Base-by-base conservation (phyloP, 495 filamentous ascomycete species). In the Daldinia grandis region DNA sequence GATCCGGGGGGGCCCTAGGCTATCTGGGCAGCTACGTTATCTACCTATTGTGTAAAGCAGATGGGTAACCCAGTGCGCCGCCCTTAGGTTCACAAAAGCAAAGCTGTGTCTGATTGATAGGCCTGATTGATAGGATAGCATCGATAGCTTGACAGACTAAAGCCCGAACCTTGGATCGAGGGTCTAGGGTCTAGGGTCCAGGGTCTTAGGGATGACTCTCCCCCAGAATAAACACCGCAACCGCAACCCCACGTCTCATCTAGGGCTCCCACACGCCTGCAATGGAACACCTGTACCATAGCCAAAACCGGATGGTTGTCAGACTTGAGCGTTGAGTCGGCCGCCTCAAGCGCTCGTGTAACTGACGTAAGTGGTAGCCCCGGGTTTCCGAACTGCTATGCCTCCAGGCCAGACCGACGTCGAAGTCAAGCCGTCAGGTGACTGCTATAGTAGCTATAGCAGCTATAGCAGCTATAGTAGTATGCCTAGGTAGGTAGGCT, bases 211-310 rank as follows among this genome's bases (percentile, higher is more conserved):
- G 44, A 68, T 50, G 54, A 60, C 47, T 50, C 50, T 30, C 31
- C 47, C 15, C 69, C 44, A 59, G 54, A 53, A 67, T 64, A 68
- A 73, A 68, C 65, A 68, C 38, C 70, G 57, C 57, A 68, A 68
- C 49, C 70, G 65, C 57, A 68, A 64, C 60, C 64, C 64, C 69
- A 72, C 64, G 69, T 40, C 19, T 64, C 42, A 55, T 56, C 25
- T 56, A 35, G 30, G 53, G 30, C 28, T 31, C 53, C 53, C 30
- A 56, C 53, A 56, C 17, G 28, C 53, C 28, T 56, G 53, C 53
- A 30, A 56, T 56, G 53, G 30, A 35, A 56, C 53, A 56, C 14
- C 2, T 28, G 24, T 53, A 53, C 28, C 30, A 28, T 35, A 56
- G 30, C 24, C 8, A 33, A 33, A 56, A 35, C 53, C 30, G 30